Base-by-base conservation (phyloP, 306 rosid species). In the Sindora glabra region DNA sequence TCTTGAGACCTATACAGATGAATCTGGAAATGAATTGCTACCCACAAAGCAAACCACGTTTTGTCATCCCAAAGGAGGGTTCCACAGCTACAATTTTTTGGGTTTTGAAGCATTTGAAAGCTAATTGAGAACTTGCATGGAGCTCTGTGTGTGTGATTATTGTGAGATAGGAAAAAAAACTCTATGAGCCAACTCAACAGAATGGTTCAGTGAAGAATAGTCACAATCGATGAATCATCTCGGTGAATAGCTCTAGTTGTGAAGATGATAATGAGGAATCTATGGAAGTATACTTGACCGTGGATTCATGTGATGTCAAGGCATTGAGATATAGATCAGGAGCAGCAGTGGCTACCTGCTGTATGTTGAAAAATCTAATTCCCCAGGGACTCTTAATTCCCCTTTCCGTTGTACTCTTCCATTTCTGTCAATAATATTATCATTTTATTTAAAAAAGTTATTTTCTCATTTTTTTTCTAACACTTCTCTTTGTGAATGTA, bases 31-130 rank as follows among this genome's bases (percentile, higher is more conserved):
- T 56, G 70, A 68, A 68, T 62, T 74, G 29, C 74, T 92, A 48
- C 85, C 87, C 23, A 76, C 85, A 59, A 92, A 88, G 77, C 98
- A 92, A 69, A 65, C 80, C 19, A 83, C 90, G 16, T 86, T 83
- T 62, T 59, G 62, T 52, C 65, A 58, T 49, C 96, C 96, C 38
- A 86, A 80, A 67, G 82, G 44, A 12, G 80, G 68, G 71, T 79
- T 78, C 63, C 81, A 65, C 33, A 64, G 66, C 59, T 76, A 72
- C 69, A 59, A 74, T 53, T 77, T 85, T 68, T 42, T 58, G 64
- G 89, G 90, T 54, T 70, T 74, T 68, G 81, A 79, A 64, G 64
- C 72, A 54, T 79, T 73, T 65, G 83, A 82, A 52, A 55, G 64
- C 32, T 30, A 66, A 55, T 61, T 49, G 23, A 16, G 55, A 32